Conservation (phyloP, 2,329 filamentous ascomycete genomes). For the Neopestalotiopsis sp. region DNA sequence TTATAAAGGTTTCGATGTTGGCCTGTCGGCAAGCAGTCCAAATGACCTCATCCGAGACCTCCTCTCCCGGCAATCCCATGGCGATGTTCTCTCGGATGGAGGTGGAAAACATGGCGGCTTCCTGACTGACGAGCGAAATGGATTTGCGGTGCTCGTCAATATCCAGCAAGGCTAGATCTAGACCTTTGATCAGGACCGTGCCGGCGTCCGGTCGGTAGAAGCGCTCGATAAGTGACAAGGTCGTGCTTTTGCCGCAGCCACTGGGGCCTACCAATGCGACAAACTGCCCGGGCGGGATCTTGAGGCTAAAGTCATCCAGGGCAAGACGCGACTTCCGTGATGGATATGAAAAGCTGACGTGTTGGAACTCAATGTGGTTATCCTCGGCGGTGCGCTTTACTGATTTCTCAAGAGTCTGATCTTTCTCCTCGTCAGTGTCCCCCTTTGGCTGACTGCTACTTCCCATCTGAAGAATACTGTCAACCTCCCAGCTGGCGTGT, state of each 20-base stretch:
- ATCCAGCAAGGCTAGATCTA: slow-evolving; percentile 61
- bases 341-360: slow-evolving; percentile 63
- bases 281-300: slow-evolving; percentile 68
- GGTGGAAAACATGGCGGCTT: slow-evolving; percentile 71
- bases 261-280: slow-evolving; percentile 70
- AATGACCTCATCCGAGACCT: slow-evolving; percentile 55
- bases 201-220: slow-evolving; percentile 73
- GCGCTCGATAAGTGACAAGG: slow-evolving; percentile 65
- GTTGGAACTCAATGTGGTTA: slow-evolving; percentile 51
- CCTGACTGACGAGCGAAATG: slow-evolving; percentile 73
- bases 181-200: slow-evolving; percentile 64
- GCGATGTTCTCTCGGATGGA: slow-evolving; percentile 65
- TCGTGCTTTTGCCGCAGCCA: slow-evolving; percentile 72
- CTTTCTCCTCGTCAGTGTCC: slow-evolving; percentile 36
- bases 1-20: slow-evolving; percentile 71
- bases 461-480: slow-evolving; percentile 24
- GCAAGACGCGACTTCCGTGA: slow-evolving; percentile 47
- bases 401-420: slow-evolving; percentile 24
- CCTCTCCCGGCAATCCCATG: slow-evolving; percentile 60
- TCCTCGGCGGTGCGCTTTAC: slow-evolving; percentile 21
- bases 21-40: slow-evolving; percentile 60
- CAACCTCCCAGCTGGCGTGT: slow-evolving; percentile 46
- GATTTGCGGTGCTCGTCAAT: slow-evolving; percentile 64
- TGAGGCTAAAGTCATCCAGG: slow-evolving; percentile 62
- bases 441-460: not conserved